Evolutionary conservation across 78 protist species (phyloP).

Genomic region (Creolimax fragrantissima): DNA sequence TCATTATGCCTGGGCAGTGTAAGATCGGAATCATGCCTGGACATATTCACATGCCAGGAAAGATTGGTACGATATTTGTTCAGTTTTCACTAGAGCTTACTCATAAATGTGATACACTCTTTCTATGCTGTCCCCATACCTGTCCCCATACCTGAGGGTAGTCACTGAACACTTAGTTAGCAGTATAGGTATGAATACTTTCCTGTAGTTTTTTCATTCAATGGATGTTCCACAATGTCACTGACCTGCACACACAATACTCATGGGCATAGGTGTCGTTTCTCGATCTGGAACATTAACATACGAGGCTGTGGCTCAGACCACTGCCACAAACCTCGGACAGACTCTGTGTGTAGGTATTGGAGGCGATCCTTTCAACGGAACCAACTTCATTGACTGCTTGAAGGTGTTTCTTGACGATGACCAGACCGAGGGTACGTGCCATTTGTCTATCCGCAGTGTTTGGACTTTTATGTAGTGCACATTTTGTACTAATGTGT

Average conservation of each 20-base stretch:
- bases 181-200: too few species aligned
- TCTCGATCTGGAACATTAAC: slow-evolving; percentile 98
- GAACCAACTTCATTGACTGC: slow-evolving; percentile 95
- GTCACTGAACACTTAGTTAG: too few species aligned
- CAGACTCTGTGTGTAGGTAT: slow-evolving; percentile 95
- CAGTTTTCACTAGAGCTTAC: too few species aligned
- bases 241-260: too few species aligned
- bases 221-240: too few species aligned
- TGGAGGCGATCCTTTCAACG: slow-evolving; percentile 99
- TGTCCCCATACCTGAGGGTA: too few species aligned
- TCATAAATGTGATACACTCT: slow-evolving; percentile 16
- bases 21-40: slow-evolving; percentile 99
- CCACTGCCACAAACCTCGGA: slow-evolving; percentile 89
- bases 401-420: slow-evolving; percentile 65
- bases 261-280: slow-evolving; percentile 69
- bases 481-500: too few species aligned
- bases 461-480: too few species aligned
- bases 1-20: slow-evolving; percentile 98
- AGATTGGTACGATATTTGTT: too few species aligned
- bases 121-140: too few species aligned
- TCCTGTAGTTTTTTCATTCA: too few species aligned
- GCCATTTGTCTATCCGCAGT: too few species aligned
- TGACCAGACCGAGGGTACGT: slow-evolving; percentile 89
- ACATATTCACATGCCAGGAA: slow-evolving; percentile 91
- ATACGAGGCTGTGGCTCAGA: slow-evolving; percentile 98